phyloP scores from a whole-genome alignment of 768 basidiomycete species.

The Boletus sp. region DNA sequence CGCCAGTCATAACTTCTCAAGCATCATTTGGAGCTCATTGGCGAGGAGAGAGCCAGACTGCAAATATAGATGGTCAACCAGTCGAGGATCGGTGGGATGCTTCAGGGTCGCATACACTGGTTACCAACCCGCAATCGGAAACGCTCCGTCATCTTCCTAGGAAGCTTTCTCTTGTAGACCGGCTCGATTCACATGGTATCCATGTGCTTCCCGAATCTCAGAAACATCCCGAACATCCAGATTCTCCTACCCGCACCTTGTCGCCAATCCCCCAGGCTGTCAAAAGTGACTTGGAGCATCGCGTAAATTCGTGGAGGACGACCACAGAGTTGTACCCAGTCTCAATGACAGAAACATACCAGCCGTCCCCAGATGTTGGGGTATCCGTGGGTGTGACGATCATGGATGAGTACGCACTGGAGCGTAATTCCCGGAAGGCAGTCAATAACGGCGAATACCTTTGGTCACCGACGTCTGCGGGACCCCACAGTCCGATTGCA shows the following conservation, averaged over 20 bases:
- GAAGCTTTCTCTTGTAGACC: constrained; percentile 68
- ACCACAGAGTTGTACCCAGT: constrained; percentile 48
- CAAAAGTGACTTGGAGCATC: constrained; percentile 49
- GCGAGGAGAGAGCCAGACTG: constrained; percentile 53
- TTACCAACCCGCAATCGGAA: constrained; percentile 22
- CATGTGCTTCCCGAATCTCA: constrained; percentile 33
- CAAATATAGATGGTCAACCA: constrained; percentile 39
- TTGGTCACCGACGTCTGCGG: constrained; percentile 65
- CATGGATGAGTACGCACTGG: constrained; percentile 25
- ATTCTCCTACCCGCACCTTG: constrained; percentile 35
- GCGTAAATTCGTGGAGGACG: constrained; percentile 67
- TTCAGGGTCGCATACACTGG: constrained; percentile 17
- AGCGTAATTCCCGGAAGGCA: not conserved
- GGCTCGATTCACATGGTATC: constrained; percentile 46
- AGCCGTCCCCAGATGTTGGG: constrained; percentile 10
- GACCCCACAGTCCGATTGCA: constrained; percentile 45
- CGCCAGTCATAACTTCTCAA: constrained; percentile 37
- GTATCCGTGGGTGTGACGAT: constrained; percentile 14
- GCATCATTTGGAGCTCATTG: constrained; percentile 39
- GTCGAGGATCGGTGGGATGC: constrained; percentile 34
- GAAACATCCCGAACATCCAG: constrained; percentile 5
- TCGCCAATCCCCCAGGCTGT: constrained; percentile 58
- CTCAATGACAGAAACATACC: constrained; percentile 40
- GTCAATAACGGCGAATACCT: constrained; percentile 55
- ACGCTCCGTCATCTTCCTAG: constrained; percentile 53